A percentile compares a stretch with the other conserved stretches of the same genome.
Conservation (phyloP, 139 green algal genomes). For the Cymbomonas tetramitiformis region DNA sequence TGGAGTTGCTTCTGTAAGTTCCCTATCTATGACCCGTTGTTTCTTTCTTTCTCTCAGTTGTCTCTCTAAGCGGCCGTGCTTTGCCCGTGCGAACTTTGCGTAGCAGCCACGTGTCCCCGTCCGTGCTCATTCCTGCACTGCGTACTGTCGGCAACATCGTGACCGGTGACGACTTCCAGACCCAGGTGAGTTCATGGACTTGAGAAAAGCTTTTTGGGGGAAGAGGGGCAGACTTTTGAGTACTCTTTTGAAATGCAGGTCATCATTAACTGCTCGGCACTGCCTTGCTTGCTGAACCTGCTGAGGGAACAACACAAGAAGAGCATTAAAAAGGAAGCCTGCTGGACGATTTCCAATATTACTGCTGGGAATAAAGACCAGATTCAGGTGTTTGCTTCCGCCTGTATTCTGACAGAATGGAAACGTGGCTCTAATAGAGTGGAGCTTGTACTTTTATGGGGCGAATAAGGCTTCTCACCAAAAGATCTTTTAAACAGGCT, state of each 20-base stretch:
- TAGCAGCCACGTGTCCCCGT: conserved; percentile 38
- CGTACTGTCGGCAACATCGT: conserved; percentile 98
- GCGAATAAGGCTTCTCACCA: too few relatives aligned
- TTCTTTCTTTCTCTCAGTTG: conserved; percentile 4
- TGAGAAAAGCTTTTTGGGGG: too few relatives aligned
- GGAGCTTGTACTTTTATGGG: too few relatives aligned
- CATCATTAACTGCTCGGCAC: conserved; percentile 91
- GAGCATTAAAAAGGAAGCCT: conserved; percentile 98
- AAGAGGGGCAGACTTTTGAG: too few relatives aligned
- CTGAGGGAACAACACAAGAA: conserved; percentile 90
- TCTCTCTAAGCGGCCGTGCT: neutral
- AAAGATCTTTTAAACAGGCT: conserved; percentile 7
- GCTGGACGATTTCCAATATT: conserved; percentile 99
- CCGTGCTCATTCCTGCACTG: conserved; percentile 89
- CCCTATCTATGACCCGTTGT: conserved; percentile 10
- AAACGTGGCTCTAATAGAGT: neutral
- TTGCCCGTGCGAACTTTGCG: neutral
- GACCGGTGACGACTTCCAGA: conserved; percentile 94
- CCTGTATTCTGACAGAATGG: conserved; percentile 15
- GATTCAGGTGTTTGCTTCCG: too few relatives aligned
- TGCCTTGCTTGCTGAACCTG: conserved; percentile 81
- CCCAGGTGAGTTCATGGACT: too few relatives aligned
- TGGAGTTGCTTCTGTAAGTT: conserved; percentile 52
- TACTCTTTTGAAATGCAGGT: too few relatives aligned
- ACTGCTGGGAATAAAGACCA: conserved; percentile 95